Base-by-base conservation (phyloP, 371 early-diverging fungal genomes). In the Chytridium lagenaria region DNA sequence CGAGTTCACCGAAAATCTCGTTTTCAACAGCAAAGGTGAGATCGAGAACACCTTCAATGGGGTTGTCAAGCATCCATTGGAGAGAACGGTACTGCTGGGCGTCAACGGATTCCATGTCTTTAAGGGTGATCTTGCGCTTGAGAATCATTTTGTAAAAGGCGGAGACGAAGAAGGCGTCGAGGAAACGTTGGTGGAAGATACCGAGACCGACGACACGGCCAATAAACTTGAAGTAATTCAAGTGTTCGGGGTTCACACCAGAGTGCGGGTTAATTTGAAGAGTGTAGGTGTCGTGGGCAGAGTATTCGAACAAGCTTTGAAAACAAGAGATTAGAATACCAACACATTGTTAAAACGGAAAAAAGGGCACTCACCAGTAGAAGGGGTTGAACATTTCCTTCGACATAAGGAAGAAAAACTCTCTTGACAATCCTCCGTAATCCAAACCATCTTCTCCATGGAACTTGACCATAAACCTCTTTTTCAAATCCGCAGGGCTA, bases 401-500 rank as follows among this genome's bases (percentile, higher is more conserved):
- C 44, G 71, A 72, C 70, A 69, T 63, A 1, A 49, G 36, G 50
- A 65, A 74, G 88, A 95, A 96, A 86, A 94, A 98, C 67, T 87
- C 86, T 85, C 94, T 86, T 5, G 96, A 95, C 15, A 99, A 84
- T 75, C 99, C 99, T 71, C 99, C 99, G 79, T 95, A 96, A 85
- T 99, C 99, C 50, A 99, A 81, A 65, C 99, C 99, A 82, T 98
- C 97, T 81, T 99, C 99, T 52, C 95, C 96, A 59, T 94, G 93
- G 83, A 99, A 98, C 81, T 97, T 97, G 80, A 99, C 95, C 92
- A 95, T 94, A 40, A 98, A 81, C 52, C 94, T 92, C 84, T 96
- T 97, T 82, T 95, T 94, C 69, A 97, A 83, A 80, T 96, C 97
- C 10, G 87, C 83, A 5, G 93, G 90, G 0, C 91, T 87, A 75